phyloP scores from a whole-genome alignment of 768 basidiomycete genomes.

The Kwoniella dendrophila region DNA sequence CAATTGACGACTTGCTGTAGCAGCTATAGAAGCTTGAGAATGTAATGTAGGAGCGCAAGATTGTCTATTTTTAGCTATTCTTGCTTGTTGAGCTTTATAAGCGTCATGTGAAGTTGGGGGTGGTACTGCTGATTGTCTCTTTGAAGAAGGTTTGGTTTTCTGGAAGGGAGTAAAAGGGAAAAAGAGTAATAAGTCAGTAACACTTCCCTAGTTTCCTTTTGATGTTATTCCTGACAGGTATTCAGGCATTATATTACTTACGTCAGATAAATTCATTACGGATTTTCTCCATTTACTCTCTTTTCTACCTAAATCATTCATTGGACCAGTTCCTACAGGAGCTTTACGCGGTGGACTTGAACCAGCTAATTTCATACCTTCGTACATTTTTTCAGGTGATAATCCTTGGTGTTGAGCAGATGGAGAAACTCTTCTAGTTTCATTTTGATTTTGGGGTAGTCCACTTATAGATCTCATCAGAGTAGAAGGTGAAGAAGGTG shows the following conservation, averaged over 20 bases:
- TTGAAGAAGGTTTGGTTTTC: slow-evolving; percentile 10
- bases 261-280: slow-evolving; percentile 39
- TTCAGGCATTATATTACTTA: slow-evolving; percentile 20
- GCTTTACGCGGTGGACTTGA: slow-evolving; percentile 28
- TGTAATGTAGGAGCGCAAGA: slow-evolving; percentile 45
- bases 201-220: too few species aligned
- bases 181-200: too few species aligned
- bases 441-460: too few species aligned
- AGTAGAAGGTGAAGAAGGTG: slow-evolving; percentile 11
- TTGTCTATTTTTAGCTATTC: slow-evolving; percentile 32
- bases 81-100: slow-evolving; percentile 37
- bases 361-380: slow-evolving; percentile 21
- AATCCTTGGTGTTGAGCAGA: neutral
- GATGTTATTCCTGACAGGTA: neutral
- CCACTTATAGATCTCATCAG: too few species aligned
- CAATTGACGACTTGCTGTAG: slow-evolving; percentile 15
- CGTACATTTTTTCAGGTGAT: slow-evolving; percentile 7
- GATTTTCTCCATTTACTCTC: slow-evolving; percentile 36
- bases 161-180: neutral
- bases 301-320: slow-evolving; percentile 23
- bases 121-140: slow-evolving; percentile 14
- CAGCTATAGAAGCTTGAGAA: slow-evolving; percentile 30
- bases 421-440: neutral
- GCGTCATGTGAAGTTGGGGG: slow-evolving; percentile 44
- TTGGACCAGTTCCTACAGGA: slow-evolving; percentile 10